These are phyloP conservation scores for Magnolia kwangsiensis DNA, from an alignment of 164 flowering plant genomes.

Conservation along the genomic window DNA sequence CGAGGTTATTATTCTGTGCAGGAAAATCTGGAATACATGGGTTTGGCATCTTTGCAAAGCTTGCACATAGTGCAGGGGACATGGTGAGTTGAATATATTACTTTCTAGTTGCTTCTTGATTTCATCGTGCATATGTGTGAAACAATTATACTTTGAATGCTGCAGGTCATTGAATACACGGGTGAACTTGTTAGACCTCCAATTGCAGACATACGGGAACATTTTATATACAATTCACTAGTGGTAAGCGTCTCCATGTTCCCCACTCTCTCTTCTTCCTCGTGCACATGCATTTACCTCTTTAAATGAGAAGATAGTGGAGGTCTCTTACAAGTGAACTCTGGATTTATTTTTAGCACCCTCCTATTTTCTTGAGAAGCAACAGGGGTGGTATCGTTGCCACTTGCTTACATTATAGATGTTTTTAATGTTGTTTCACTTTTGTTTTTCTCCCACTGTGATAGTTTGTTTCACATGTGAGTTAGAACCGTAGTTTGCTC, in stretches of 20 bases:
- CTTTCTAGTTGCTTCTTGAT: background rate
- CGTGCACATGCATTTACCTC: background rate
- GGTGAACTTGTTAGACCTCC: conserved; percentile 95
- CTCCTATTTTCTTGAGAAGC: no score
- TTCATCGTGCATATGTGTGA: conserved; percentile 1
- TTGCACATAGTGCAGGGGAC: conserved; percentile 86
- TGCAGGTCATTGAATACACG: conserved; percentile 86
- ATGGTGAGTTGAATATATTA: conserved; percentile 49
- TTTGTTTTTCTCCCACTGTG: no score
- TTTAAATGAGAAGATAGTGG: background rate
- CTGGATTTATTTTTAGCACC: no score
- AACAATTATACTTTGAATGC: background rate
- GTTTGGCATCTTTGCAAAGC: conserved; percentile 91
- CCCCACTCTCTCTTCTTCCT: background rate
- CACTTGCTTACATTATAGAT: no score
- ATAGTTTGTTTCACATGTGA: no score
- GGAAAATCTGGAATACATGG: conserved; percentile 98
- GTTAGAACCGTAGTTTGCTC: no score
- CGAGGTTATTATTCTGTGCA: conserved; percentile 13
- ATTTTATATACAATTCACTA: conserved; percentile 78
- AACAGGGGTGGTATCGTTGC: no score
- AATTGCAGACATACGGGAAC: conserved; percentile 92
- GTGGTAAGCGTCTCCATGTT: conserved; percentile 58
- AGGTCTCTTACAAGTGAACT: no score
- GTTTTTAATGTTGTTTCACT: no score